Conservation (phyloP, 2,329 filamentous ascomycete genomes). For the Diplodia corticola region DNA sequence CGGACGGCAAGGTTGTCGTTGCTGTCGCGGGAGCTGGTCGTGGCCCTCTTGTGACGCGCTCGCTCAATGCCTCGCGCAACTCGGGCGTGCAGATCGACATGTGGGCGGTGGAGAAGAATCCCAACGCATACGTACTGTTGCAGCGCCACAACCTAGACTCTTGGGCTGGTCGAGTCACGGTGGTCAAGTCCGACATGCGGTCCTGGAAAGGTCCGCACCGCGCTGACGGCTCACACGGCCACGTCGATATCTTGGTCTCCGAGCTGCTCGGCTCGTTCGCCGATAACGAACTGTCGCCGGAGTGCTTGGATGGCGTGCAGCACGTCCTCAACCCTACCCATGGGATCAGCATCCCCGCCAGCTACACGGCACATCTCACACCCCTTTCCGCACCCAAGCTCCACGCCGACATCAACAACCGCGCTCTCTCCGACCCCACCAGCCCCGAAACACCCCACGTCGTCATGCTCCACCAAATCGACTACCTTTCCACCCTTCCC, state of each 20-base stretch:
- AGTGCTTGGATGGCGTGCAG: conserved; percentile 94
- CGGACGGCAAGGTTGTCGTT: conserved; percentile 72
- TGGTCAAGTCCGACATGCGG: conserved; percentile 97
- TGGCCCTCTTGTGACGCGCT: conserved; percentile 86
- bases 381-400: conserved; percentile 87
- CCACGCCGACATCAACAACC: conserved; percentile 73
- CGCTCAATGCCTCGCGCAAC: conserved; percentile 73
- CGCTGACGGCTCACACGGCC: conserved; percentile 55
- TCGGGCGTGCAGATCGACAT: conserved; percentile 78
- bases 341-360: conserved; percentile 90
- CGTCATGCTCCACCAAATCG: conserved; percentile 85
- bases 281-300: conserved; percentile 94
- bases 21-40: conserved; percentile 92
- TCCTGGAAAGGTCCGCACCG: conserved; percentile 82
- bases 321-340: conserved; percentile 76
- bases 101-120: conserved; percentile 97
- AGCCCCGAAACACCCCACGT: conserved; percentile 94
- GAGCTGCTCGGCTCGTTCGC: conserved; percentile 94
- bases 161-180: conserved; percentile 79
- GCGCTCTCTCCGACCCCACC: conserved; percentile 60
- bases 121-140: conserved; percentile 92
- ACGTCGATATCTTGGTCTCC: conserved; percentile 90
- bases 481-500: conserved; percentile 68
- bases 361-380: conserved; percentile 91
- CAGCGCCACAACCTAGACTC: conserved; percentile 76